Evolutionary conservation across 1,284 basidiomycete genomes (phyloP), one percentile per base, ranked within the genome.

Genomic region (Agroathelia rolfsii): DNA sequence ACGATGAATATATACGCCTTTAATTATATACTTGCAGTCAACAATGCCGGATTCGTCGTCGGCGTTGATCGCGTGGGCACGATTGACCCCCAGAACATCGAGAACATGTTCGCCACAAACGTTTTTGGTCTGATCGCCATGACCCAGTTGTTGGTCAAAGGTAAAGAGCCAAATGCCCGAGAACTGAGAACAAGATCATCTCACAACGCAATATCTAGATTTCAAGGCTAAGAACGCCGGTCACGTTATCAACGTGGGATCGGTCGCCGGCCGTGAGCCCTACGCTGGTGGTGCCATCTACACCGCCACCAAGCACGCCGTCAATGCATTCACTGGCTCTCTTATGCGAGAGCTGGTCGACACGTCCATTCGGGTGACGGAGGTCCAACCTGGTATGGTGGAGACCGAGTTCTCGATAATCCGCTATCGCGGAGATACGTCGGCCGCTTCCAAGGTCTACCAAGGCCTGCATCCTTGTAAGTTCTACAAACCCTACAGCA

Each of bases 221-320:
- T 96, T 98, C 73, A 97, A 92, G 61, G 71, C 70, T 41, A 81
- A 77, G 48, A 76, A 85, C 45, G 60, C 76, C 0, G 95, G 95
- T 0, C 93, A 96, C 59, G 67, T 99, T 45, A 95, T 99, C 62
- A 94, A 95, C 59, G 66, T 99, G 38, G 93, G 95, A 4, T 93
- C 88, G 9, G 76, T 99, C 38, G 92, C 88, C 26, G 90, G 94
- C 24, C 66, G 79, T 11, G 94, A 98, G 52, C 59, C 94, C 1
- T 98, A 99, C 50, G 76, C 77, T 9, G 90, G 89, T 14, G 93
- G 92, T 13, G 68, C 73, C 44, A 76, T 84, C 40, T 84, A 84
- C 48, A 82, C 75, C 40, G 84, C 85, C 2, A 87, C 86, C 12
- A 94, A 95, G 54, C 75, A 81, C 48, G 95, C 95, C 15, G 81